Evolutionary conservation across 1,139 yeast genomes (phyloP), one percentile per base, ranked within the genome.

Genomic region (Pichia sp.): DNA sequence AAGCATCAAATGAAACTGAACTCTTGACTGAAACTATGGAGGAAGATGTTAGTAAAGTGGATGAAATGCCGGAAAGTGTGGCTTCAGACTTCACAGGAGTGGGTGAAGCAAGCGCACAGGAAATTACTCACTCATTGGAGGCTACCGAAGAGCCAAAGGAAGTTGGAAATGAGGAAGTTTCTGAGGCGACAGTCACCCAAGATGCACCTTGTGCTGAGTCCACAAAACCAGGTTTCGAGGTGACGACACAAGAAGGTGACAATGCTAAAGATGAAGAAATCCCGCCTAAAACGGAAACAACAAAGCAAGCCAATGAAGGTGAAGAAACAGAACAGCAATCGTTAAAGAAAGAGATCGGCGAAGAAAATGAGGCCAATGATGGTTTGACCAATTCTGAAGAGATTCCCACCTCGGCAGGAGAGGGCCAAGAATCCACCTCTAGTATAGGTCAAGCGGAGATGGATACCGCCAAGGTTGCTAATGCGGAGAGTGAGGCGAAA

Each of bases 401-500:
- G n/a, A n/a, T n/a, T n/a, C n/a, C n/a, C n/a, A n/a, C n/a, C n/a
- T n/a, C n/a, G n/a, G n/a, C n/a, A n/a, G n/a, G n/a, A n/a, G n/a
- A n/a, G n/a, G n/a, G n/a, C n/a, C n/a, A n/a, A n/a, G n/a, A n/a
- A n/a, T n/a, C n/a, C n/a, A n/a, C n/a, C n/a, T n/a, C n/a, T n/a
- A n/a, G n/a, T n/a, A n/a, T n/a, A n/a, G n/a, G n/a, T n/a, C n/a
- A n/a, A n/a, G n/a, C n/a, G n/a, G n/a, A n/a, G n/a, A n/a, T 50
- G 50, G 7, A 50, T n/a, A n/a, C n/a, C n/a, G n/a, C n/a, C n/a
- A n/a, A 15, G 12, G 18, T 23, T 13, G 22, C 9, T n/a, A 18
- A 49, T 6, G 44, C 49, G 2, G 47, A 46, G 1, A 47, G 46
- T 6, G 41, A 41, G 4, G 41, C 48, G 4, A 42, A 42, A 3